These are phyloP conservation scores for Yarrowia osloensis DNA, from an alignment of 805 yeast species.

Conservation along the genomic window DNA sequence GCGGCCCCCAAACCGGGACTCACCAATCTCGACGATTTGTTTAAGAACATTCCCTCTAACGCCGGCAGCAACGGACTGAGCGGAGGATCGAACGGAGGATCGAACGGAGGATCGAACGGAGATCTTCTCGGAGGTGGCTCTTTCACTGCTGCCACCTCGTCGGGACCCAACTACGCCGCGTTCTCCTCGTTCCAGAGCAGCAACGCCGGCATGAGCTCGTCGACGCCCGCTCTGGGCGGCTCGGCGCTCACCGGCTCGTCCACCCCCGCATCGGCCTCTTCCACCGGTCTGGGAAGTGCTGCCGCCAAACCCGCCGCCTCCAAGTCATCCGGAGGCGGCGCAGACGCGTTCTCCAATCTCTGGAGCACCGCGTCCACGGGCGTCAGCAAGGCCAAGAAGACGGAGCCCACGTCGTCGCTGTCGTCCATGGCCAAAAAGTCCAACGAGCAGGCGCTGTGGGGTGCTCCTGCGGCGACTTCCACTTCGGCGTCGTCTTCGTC, in stretches of 20 bases:
- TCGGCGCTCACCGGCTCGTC: neutral
- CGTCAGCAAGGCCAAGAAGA: constrained; percentile 32
- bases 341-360: constrained; percentile 46
- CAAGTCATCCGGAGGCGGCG: constrained; percentile 31
- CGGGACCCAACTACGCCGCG: constrained; percentile 26
- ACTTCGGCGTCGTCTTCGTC: neutral
- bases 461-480: too few species aligned
- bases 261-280: constrained; percentile 30
- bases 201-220: constrained; percentile 16
- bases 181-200: constrained; percentile 13
- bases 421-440: constrained; percentile 25
- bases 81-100: too few species aligned
- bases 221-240: constrained; percentile 32
- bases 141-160: neutral
- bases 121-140: too few species aligned
- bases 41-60: constrained; percentile 33
- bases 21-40: constrained; percentile 36
- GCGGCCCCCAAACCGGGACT: constrained; percentile 11
- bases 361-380: constrained; percentile 43
- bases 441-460: constrained; percentile 24
- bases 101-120: too few species aligned
- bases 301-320: constrained; percentile 35
- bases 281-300: constrained; percentile 32
- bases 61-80: neutral
- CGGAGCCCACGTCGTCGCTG: constrained; percentile 32